Evolutionary conservation across 2,329 filamentous ascomycete genomes (phyloP), one percentile per base, ranked within the genome.

Genomic region (Escovopsis weberi): DNA sequence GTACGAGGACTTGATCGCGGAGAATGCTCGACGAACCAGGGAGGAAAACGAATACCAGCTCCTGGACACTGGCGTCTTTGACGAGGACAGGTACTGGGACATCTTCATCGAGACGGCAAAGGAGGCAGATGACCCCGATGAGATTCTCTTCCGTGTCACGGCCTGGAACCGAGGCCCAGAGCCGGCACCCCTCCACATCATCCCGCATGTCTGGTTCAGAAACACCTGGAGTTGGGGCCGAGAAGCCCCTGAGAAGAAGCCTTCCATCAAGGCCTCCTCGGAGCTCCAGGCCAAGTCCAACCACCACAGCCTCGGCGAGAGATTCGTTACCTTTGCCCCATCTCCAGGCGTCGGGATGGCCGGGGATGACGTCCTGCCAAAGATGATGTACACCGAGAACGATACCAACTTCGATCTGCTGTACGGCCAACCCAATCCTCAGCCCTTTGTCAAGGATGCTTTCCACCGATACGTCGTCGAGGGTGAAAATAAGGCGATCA

Each of bases 191-290:
- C 68, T 96, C 43, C 91, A 96, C 62, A 94, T 96, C 55, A 69
- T 95, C 37, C 89, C 89, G 8, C 91, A 96, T 47, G 78, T 94
- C 41, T 95, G 88, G 86, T 96, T 95, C 68, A 79, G 89, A 50
- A 96, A 96, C 61, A 95, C 88, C 3, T 96, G 91, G 91, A 77
- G 83, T 34, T 96, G 89, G 89, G 89, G 88, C 19, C 75, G 82
- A 48, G 85, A 94, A 55, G 60, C 77, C 10, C 67, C 71, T 28
- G 75, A 82, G 40, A 79, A 80, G 59, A 94, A 93, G 64, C 91
- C 89, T 0, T 77, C 70, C n/a, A 82, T 95, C 47, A 68, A 71
- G 41, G 71, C 78, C 48, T 65, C 78, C 26, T 74, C 70, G 23
- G 75, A 82, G 26, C 78, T 80, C 39, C 72, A 80, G 43, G 80